These are phyloP conservation scores for Cystofilobasidium bisporidii DNA, from an alignment of 768 basidiomycete species.

Conservation along the genomic window DNA sequence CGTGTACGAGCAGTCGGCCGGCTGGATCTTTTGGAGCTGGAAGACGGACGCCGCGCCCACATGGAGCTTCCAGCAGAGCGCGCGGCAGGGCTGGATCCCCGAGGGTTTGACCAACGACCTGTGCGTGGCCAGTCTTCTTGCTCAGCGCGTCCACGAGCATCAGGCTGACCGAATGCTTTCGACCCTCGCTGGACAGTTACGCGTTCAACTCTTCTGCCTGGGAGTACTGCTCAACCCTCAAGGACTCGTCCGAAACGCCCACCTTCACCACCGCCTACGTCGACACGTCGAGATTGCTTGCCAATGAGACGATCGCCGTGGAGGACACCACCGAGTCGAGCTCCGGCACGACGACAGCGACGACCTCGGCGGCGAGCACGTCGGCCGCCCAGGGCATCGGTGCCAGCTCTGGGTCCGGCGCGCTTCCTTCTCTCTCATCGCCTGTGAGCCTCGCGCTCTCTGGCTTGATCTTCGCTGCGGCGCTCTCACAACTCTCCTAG, in stretches of 20 bases:
- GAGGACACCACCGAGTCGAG: background rate
- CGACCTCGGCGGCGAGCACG: background rate
- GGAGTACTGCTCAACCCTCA: background rate
- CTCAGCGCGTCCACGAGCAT: background rate
- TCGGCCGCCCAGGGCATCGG: background rate
- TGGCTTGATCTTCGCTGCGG: background rate
- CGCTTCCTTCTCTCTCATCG: background rate
- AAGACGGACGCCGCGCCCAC: conserved; percentile 15
- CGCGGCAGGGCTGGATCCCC: conserved; percentile 11
- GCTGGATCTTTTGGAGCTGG: conserved; percentile 26
- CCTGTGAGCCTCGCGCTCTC: background rate
- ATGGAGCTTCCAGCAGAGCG: background rate
- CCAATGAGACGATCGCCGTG: background rate
- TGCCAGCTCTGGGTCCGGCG: background rate
- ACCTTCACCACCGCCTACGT: background rate
- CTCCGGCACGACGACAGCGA: background rate
- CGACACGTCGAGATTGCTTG: background rate
- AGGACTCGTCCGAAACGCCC: background rate
- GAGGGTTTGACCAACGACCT: background rate
- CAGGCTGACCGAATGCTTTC: background rate
- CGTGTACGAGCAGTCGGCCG: conserved; percentile 12
- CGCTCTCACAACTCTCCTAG: too few species aligned
- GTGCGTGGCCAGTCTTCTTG: background rate
- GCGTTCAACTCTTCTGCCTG: conserved; percentile 1
- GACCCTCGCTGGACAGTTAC: background rate